phyloP scores from a whole-genome alignment of 768 basidiomycete species.

The Podaxis sp. region DNA sequence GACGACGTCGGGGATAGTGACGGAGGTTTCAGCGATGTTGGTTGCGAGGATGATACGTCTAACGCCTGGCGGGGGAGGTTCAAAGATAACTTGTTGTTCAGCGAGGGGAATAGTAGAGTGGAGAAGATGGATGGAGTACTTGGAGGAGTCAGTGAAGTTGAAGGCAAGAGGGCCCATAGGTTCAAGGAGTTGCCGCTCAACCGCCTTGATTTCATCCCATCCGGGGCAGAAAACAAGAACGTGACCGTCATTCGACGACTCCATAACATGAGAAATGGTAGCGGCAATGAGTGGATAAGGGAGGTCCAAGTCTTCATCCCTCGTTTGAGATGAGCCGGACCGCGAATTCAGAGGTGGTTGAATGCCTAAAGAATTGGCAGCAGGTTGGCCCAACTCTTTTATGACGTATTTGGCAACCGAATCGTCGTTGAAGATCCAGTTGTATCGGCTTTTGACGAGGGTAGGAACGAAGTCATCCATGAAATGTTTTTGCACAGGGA shows the following conservation, averaged over 20 bases:
- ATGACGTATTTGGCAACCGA: constrained; percentile 68
- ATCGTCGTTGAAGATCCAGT: constrained; percentile 73
- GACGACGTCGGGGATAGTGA: constrained; percentile 94
- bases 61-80: constrained; percentile 72
- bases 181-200: constrained; percentile 61
- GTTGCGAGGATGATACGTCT: constrained; percentile 91
- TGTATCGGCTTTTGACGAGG: constrained; percentile 38
- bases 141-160: constrained; percentile 55
- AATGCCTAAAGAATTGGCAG: constrained; percentile 26
- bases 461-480: constrained; percentile 73
- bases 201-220: constrained; percentile 83
- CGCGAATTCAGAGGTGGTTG: constrained; percentile 18
- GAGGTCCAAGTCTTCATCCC: constrained; percentile 65
- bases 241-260: constrained; percentile 75
- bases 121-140: constrained; percentile 73
- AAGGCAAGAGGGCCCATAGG: constrained; percentile 50
- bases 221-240: constrained; percentile 92
- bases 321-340: background rate
- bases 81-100: constrained; percentile 89
- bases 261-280: constrained; percentile 74
- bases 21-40: constrained; percentile 93
- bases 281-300: constrained; percentile 82
- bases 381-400: constrained; percentile 53
- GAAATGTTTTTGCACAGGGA: constrained; percentile 80
- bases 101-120: constrained; percentile 88